These are phyloP conservation scores for Cenchrus fungigraminus DNA, from an alignment of 176 grass and related monocot species.

Conservation along the genomic window DNA sequence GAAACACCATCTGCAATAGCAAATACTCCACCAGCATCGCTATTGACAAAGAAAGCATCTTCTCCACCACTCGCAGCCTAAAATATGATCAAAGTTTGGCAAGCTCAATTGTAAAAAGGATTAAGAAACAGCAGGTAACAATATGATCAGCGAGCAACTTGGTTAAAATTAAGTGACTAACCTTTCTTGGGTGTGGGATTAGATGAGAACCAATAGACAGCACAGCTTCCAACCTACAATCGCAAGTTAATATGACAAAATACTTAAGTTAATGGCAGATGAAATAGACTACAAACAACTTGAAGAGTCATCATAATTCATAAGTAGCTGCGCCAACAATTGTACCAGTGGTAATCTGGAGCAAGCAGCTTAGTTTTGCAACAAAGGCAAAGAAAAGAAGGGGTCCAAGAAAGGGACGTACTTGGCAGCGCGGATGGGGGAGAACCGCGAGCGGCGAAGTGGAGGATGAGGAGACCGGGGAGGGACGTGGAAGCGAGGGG, in stretches of 20 bases:
- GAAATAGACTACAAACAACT: neutral
- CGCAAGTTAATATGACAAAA: neutral
- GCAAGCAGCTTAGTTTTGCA: conserved; percentile 19
- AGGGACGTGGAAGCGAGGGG: conserved; percentile 5
- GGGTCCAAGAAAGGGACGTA: conserved; percentile 13
- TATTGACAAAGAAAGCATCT: conserved; percentile 77
- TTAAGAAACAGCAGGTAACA: neutral
- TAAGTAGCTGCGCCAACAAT: conserved; percentile 3
- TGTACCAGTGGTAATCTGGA: neutral
- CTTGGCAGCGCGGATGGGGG: conserved; percentile 49
- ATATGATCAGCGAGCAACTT: neutral
- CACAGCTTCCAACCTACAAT: conserved; percentile 61
- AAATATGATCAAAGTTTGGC: neutral
- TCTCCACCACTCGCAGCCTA: conserved; percentile 79
- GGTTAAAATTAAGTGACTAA: conserved; percentile 18
- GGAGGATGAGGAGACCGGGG: neutral
- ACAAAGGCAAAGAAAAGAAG: neutral
- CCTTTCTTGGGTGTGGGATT: conserved; percentile 84
- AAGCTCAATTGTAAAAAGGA: neutral
- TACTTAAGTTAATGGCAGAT: neutral
- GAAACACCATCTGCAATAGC: conserved; percentile 97
- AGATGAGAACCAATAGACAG: conserved; percentile 67
- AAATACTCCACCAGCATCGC: conserved; percentile 63
- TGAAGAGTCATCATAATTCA: neutral
- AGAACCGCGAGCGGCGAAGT: conserved; percentile 31